Evolutionary conservation across 1,284 basidiomycete genomes (phyloP).

Genomic region (Apiotrichum akiyoshidainum): DNA sequence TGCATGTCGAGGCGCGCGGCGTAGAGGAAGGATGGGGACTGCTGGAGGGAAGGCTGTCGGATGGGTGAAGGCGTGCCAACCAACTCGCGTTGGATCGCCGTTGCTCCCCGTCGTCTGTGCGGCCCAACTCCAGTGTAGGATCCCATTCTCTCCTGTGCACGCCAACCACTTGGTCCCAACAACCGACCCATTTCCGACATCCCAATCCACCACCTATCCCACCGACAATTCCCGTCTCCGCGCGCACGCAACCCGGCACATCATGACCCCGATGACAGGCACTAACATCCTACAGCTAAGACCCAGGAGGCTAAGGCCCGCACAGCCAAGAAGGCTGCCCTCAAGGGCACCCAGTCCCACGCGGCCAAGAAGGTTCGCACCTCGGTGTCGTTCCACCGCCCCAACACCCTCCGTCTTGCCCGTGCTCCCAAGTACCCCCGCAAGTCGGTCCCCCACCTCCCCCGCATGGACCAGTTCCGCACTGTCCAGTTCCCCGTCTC

Average conservation of each 20-base stretch:
- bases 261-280: neutral
- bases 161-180: too few species aligned
- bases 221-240: neutral
- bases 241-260: neutral
- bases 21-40: too few species aligned
- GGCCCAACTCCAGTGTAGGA: too few species aligned
- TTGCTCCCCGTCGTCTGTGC: too few species aligned
- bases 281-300: slow-evolving; percentile 31
- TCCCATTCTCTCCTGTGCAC: too few species aligned
- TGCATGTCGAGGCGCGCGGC: too few species aligned
- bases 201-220: too few species aligned
- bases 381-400: slow-evolving; percentile 91
- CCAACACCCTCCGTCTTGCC: slow-evolving; percentile 84
- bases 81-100: too few species aligned
- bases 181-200: too few species aligned
- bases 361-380: slow-evolving; percentile 77
- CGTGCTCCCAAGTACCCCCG: slow-evolving; percentile 89
- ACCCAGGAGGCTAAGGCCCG: slow-evolving; percentile 74
- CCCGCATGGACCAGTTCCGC: slow-evolving; percentile 95
- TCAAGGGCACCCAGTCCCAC: slow-evolving; percentile 78
- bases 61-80: too few species aligned
- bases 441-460: slow-evolving; percentile 89
- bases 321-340: slow-evolving; percentile 92
- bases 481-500: slow-evolving; percentile 74
- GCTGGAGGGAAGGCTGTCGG: too few species aligned